Evolutionary conservation across 2,329 filamentous ascomycete species (phyloP).

Genomic region (Reticulascus tulasneorum): DNA sequence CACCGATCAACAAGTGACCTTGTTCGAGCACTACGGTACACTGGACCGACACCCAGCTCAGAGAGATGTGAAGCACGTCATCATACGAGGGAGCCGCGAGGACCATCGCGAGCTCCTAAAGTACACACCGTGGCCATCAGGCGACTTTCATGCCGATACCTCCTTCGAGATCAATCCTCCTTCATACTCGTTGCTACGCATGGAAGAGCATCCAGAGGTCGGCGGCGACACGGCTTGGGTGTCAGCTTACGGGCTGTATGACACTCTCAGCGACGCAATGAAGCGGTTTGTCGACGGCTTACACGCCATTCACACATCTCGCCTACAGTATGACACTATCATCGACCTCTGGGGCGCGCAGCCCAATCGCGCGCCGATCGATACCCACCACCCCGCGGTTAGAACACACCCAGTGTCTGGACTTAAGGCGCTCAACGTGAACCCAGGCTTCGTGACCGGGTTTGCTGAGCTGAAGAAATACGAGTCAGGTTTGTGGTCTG

Average conservation of each 20-base stretch:
- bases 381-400: slow-evolving; percentile 44
- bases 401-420: slow-evolving; percentile 45
- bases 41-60: slow-evolving; percentile 44
- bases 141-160: slow-evolving; percentile 46
- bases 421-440: slow-evolving; percentile 42
- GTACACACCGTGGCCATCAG: slow-evolving; percentile 43
- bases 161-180: slow-evolving; percentile 49
- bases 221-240: slow-evolving; percentile 46
- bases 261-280: slow-evolving; percentile 37
- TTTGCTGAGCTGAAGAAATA: slow-evolving; percentile 46
- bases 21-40: slow-evolving; percentile 45
- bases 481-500: too few relatives aligned
- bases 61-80: slow-evolving; percentile 37
- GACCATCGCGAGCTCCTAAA: slow-evolving; percentile 40
- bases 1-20: slow-evolving; percentile 34
- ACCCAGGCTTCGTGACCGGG: slow-evolving; percentile 40
- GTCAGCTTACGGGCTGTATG: slow-evolving; percentile 41
- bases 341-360: slow-evolving; percentile 37
- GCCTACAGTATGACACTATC: slow-evolving; percentile 43
- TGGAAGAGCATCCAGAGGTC: slow-evolving; percentile 44
- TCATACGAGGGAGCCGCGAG: slow-evolving; percentile 39
- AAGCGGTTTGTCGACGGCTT: slow-evolving; percentile 38
- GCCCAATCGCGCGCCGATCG: slow-evolving; percentile 40
- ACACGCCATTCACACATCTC: slow-evolving; percentile 41
- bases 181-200: slow-evolving; percentile 45